Base-by-base conservation (phyloP, 768 basidiomycete genomes). In the Rubroboletus pulcherrimus region DNA sequence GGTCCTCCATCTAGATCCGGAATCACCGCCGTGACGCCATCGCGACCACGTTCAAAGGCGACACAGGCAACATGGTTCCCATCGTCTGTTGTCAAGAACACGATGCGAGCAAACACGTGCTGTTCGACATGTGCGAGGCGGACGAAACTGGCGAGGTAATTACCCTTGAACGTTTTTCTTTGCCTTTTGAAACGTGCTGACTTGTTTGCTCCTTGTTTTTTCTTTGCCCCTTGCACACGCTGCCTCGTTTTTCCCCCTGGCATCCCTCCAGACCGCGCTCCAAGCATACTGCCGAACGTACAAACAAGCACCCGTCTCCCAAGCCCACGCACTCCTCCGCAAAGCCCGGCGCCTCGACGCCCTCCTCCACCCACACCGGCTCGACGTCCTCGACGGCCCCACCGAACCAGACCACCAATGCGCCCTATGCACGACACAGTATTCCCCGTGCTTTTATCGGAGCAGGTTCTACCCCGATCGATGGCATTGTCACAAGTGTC, bases 341-440 rank as follows among this genome's bases (percentile, higher is more conserved):
- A 95, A 95, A 71, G 94, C 94, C 8, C 83, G 84, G 17, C 83
- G 93, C 17, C 77, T 98, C 19, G 96, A 98, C 66, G 74, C 75
- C 31, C 77, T 91, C 44, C 74, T 93, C 7, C 58, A 81, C 81
- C 59, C 66, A 72, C 34, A 79, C 76, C 56, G 68, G 53, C 14
- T 17, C 43, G 81, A 84, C 5, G 45, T 43, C 17, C 15, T 29
- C 6, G 63, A 66, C 26, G 33, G 52, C 37, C 41, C 57, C 4
- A 24, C 60, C 9, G 59, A 69, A 29, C 56, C 59, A 14, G 72
- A 77, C 4, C 74, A 72, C 12, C 63, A 70, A 42, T 93, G 91
- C 66, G 74, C 73, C 58, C 72, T 74, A 29, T 93, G 91, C 68
- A 68, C 73, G 40, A 86, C 91, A 2, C 79, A 81, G 55, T 89